Base-by-base conservation (phyloP, 768 basidiomycete genomes). In the Dictyophora rubrovolvata region DNA sequence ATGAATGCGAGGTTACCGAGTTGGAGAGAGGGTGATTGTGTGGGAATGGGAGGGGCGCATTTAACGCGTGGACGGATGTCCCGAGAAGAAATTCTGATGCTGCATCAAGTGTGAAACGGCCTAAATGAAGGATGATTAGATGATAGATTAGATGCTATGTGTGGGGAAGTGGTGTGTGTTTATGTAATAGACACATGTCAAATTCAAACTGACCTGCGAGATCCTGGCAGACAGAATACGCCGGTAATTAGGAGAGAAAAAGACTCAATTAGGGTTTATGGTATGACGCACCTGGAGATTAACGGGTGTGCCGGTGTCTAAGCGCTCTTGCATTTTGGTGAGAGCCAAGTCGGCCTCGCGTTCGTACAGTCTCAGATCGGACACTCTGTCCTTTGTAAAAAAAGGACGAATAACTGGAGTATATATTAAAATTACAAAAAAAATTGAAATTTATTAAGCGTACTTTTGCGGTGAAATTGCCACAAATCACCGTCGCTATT, bases 401-500 rank as follows among this genome's bases (percentile, higher is more conserved):
- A 59, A 59, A 7, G 57, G 57, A 18, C 50, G 33, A 11, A 36
- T 59, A 34, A 52, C 57, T 59, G 16, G 9, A 20, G n/a, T 10
- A 21, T 22, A 52, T 20, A 12, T n/a, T 48, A 16, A 49, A 20
- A 22, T 5, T 20, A 12, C 34, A 7, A 35, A 48, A 57, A 49
- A 2, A 14, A 18, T 23, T 22, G 47, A 20, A 1, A 28, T 35
- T 48, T 11, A 48, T 16, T n/a, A n/a, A 22, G 47, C 56, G n/a
- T 17, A 59, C 57, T 42, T 28, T 59, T 59, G 20, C 57, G 49
- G 37, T 59, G 57, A 42, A 59, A 65, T 55, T 22, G 18, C 66
- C 66, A 67, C 60, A 82, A 83, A 70, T 83, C 65, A 51, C 66
- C 84, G 56, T 86, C 83, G 14, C 82, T 80, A 63, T 87, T 87